Conservation (phyloP, 257 asterid genomes). For the Solanum sitiens region DNA sequence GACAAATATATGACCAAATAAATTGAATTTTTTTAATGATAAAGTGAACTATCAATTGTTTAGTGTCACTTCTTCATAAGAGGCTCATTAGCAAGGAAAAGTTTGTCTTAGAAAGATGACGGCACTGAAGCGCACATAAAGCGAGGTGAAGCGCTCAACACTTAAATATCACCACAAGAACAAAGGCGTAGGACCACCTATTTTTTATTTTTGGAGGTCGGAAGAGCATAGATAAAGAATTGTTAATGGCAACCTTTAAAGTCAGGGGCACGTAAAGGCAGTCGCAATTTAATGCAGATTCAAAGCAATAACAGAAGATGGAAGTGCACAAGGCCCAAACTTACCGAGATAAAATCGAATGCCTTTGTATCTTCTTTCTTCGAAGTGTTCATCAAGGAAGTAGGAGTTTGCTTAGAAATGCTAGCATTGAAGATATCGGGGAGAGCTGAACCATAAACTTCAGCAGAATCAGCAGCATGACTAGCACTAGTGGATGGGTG, state of each 20-base stretch:
- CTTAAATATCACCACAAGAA: background rate
- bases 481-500: slow-evolving; percentile 28
- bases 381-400: slow-evolving; percentile 62
- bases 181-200: background rate
- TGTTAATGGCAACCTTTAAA: background rate
- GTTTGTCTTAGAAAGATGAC: too few relatives aligned
- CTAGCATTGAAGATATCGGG: slow-evolving; percentile 85
- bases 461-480: slow-evolving; percentile 34
- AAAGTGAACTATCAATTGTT: too few relatives aligned
- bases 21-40: too few relatives aligned
- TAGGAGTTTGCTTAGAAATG: slow-evolving; percentile 56
- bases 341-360: slow-evolving; percentile 91
- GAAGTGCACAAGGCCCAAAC: slow-evolving; percentile 13
- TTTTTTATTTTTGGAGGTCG: background rate
- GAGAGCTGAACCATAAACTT: slow-evolving; percentile 44
- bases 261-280: background rate
- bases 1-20: too few relatives aligned
- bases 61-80: too few relatives aligned
- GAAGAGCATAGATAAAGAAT: background rate
- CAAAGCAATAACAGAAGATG: slow-evolving; percentile 1
- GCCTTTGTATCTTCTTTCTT: slow-evolving; percentile 83
- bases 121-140: too few relatives aligned
- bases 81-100: too few relatives aligned
- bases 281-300: background rate
- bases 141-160: too few relatives aligned